A percentile compares a stretch with the other conserved stretches of the same genome.
These are phyloP conservation scores for Laetiporus sulphureus DNA, from an alignment of 1,284 basidiomycete genomes.

Conservation along the genomic window DNA sequence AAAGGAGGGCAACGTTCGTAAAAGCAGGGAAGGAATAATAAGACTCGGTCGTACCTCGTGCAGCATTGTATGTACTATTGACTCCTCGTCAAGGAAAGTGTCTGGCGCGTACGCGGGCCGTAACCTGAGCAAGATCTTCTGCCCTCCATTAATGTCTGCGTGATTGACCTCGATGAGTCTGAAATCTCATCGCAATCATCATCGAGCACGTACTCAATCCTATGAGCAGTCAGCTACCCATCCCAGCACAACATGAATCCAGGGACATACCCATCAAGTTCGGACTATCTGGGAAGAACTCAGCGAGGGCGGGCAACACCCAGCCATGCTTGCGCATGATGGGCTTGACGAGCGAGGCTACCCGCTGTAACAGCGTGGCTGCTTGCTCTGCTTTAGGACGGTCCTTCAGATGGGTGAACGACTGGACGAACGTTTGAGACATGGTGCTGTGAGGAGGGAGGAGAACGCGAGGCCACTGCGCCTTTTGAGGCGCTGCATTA, in stretches of 20 bases:
- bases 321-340: slow-evolving; percentile 82
- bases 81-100: slow-evolving; percentile 72
- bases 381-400: slow-evolving; percentile 56
- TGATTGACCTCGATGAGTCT: slow-evolving; percentile 8
- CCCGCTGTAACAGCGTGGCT: slow-evolving; percentile 58
- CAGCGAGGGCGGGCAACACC: slow-evolving; percentile 75
- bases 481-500: background rate
- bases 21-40: background rate
- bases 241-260: no score
- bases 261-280: slow-evolving; percentile 60
- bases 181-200: background rate
- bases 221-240: slow-evolving; percentile 13
- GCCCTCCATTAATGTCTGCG: slow-evolving; percentile 68
- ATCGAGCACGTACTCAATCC: slow-evolving; percentile 30
- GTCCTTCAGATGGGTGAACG: slow-evolving; percentile 63
- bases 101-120: slow-evolving; percentile 63
- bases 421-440: slow-evolving; percentile 48
- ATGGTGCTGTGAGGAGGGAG: slow-evolving; percentile 21
- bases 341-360: slow-evolving; percentile 80
- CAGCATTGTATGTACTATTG: slow-evolving; percentile 74
- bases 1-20: background rate
- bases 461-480: background rate
- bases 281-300: slow-evolving; percentile 78
- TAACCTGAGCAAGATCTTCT: slow-evolving; percentile 76
- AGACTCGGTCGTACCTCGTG: slow-evolving; percentile 59